Conservation (phyloP, 345 rosid genomes). For the Brassica napus region DNA sequence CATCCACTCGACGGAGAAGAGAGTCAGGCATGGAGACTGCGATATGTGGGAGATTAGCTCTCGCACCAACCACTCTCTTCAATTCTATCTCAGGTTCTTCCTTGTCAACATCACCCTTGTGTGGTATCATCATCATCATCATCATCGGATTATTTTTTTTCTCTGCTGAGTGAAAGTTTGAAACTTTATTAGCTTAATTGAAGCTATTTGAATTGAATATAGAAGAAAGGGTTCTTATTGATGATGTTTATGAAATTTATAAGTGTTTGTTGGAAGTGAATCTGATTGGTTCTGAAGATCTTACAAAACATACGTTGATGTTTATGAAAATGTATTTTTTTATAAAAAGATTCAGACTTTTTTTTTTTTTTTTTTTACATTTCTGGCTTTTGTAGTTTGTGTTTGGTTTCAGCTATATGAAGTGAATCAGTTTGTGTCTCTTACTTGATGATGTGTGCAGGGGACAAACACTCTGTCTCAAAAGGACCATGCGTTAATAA, state of each 20-base stretch:
- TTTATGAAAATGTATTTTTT: background rate
- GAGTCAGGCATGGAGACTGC: slow-evolving; percentile 66
- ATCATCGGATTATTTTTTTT: background rate
- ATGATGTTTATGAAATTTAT: background rate
- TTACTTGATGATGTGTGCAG: slow-evolving; percentile 40
- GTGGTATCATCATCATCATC: too few relatives aligned
- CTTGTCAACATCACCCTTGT: slow-evolving; percentile 1
- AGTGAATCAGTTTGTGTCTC: background rate
- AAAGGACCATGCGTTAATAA: slow-evolving; percentile 52
- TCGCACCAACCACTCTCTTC: slow-evolving; percentile 65
- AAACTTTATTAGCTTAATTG: background rate
- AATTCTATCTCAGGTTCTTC: slow-evolving; percentile 57
- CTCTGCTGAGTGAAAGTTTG: slow-evolving; percentile 13
- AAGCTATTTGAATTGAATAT: background rate
- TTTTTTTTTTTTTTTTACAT: background rate
- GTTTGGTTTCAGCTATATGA: slow-evolving; percentile 5
- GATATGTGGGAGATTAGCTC: slow-evolving; percentile 73
- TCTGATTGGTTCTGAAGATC: background rate
- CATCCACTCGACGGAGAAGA: slow-evolving; percentile 9
- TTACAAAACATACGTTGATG: background rate
- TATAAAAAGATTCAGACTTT: slow-evolving; percentile 2
- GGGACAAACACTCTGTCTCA: slow-evolving; percentile 50
- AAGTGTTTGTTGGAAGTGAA: background rate
- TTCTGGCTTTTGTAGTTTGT: slow-evolving; percentile 12
- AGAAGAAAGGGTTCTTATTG: too few relatives aligned